Base-by-base conservation (phyloP, 148 eudicot species). In the Arctostaphylos glauca region DNA sequence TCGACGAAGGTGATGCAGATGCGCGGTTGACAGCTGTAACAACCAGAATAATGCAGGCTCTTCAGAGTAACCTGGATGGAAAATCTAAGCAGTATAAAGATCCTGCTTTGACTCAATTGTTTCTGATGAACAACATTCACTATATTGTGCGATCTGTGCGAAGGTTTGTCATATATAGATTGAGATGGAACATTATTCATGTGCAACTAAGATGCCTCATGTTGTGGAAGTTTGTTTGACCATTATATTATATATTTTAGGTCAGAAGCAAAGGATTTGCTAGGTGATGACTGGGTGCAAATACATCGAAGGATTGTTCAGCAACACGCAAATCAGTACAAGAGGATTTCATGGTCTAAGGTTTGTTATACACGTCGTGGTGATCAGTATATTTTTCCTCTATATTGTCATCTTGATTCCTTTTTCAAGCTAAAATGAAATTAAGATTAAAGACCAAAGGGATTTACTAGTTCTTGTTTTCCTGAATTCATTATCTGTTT, bases 281-380 rank as follows among this genome's bases (percentile, higher is more conserved):
- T 96, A 74, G 99, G 99, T 41, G 95, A 96, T 88, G 99, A 96
- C 86, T 96, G 99, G 99, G 99, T 96, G 60, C 99, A 96, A 81
- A 88, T 94, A 84, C 99, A 96, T 83, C 89, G 99, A 79, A 88
- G 99, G 81, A 86, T 94, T 84, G 99, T 96, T 81, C 99, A 94
- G 87, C 99, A 96, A 80, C 96, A 94, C 86, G 99, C 99, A 54
- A 96, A 94, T 88, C 98, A 96, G 82, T 96, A 96, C 80, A 96
- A 96, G 90, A 93, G 99, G 86, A 76, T 93, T 78, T 91, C 95
- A 76, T 96, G 97, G 99, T 89, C 97, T n/a, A 96, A 94, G 98
- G 99, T 96, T 41, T 54, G 50, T 21, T 59, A 54, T 76, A 54
- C 52, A 13, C 55, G n/a, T 67, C 53, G 14, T 14, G 23, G 66